phyloP scores from a whole-genome alignment of 306 rosid genomes.

The Senna tora region DNA sequence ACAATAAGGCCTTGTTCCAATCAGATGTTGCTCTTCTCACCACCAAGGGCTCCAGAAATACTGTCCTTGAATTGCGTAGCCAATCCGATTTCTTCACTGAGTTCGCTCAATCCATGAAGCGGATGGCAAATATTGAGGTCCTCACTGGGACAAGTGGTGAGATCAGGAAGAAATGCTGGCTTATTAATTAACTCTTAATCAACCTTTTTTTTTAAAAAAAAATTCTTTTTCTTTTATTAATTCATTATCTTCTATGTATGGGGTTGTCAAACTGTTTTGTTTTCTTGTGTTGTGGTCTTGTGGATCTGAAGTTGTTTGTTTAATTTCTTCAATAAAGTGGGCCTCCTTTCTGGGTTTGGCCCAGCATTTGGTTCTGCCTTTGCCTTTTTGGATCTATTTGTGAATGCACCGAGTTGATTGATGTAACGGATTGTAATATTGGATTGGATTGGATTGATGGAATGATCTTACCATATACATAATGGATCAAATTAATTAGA shows the following conservation, averaged over 20 bases:
- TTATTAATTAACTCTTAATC: constrained; percentile 42
- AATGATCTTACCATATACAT: no score
- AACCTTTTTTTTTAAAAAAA: no score
- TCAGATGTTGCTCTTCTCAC: constrained; percentile 71
- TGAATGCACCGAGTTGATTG: no score
- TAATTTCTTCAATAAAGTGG: not conserved
- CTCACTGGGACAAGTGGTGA: constrained; percentile 52
- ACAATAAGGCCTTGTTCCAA: constrained; percentile 51
- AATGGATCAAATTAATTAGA: no score
- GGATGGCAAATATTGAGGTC: constrained; percentile 59
- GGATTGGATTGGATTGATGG: no score
- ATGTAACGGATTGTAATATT: no score
- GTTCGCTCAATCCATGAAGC: constrained; percentile 57
- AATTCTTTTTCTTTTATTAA: no score
- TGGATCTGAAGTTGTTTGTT: not conserved
- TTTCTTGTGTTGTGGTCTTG: no score
- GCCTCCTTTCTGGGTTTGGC: no score
- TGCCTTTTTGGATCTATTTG: no score
- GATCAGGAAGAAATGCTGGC: constrained; percentile 64
- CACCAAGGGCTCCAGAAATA: not conserved
- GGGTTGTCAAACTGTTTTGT: not conserved
- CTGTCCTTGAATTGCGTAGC: constrained; percentile 33
- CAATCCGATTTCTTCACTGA: constrained; percentile 39
- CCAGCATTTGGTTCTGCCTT: no score
- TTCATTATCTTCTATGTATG: not conserved